A percentile compares a stretch with the other conserved stretches of the same genome.
Conservation (phyloP, 495 filamentous ascomycete species). For the Trichoderma virens region DNA sequence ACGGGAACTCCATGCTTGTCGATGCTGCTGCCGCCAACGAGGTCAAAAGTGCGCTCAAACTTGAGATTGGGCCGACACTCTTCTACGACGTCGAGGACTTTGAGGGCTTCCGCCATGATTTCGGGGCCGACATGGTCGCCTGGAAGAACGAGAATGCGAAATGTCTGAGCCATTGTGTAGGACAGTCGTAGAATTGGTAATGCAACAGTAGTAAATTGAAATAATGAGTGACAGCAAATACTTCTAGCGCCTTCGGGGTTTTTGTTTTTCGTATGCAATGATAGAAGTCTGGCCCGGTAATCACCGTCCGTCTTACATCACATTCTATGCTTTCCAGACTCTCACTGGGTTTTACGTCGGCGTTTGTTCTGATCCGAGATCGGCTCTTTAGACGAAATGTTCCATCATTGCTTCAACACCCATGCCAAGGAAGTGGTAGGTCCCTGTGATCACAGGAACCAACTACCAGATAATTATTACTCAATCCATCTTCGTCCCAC, state of each 20-base stretch:
- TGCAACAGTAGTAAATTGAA: neutral
- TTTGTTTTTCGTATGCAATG: neutral
- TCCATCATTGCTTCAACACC: neutral
- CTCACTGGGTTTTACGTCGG: neutral
- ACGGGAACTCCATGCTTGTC: constrained; percentile 38
- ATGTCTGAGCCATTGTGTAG: constrained; percentile 15
- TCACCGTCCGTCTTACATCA: neutral
- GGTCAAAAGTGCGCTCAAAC: constrained; percentile 37
- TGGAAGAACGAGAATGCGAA: constrained; percentile 45
- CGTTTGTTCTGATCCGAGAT: neutral
- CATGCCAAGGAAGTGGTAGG: neutral
- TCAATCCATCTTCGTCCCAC: neutral
- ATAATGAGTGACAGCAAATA: neutral
- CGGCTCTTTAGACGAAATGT: neutral
- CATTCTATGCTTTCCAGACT: neutral
- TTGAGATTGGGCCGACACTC: constrained; percentile 20
- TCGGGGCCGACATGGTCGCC: constrained; percentile 51
- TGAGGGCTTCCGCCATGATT: constrained; percentile 44
- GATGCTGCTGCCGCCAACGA: constrained; percentile 43
- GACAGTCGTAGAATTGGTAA: neutral
- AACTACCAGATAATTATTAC: neutral
- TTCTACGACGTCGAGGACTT: constrained; percentile 42
- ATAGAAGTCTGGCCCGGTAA: neutral
- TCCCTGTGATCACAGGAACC: neutral
- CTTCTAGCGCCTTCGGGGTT: no score